Base-by-base conservation (phyloP, 495 filamentous ascomycete genomes). In the Astrothelium subdiscretum region DNA sequence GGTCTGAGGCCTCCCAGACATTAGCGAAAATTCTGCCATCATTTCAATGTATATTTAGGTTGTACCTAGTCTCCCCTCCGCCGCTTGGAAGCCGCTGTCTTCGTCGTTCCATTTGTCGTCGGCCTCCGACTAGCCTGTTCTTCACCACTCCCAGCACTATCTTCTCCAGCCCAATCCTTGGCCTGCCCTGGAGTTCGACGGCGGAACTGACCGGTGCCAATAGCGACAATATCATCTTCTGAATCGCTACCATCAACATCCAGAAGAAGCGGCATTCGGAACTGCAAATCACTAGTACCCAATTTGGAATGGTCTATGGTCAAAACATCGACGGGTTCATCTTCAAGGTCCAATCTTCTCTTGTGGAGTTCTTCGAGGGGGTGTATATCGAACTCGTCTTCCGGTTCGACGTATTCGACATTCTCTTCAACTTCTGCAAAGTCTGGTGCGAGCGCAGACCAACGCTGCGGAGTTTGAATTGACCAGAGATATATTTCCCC, bases 401-500 rank as follows among this genome's bases (percentile, higher is more conserved):
- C 94, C 31, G 83, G 81, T 71, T 99, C 94, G 40, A 92, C 81
- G 69, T 97, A 97, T 74, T 96, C 91, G 12, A 96, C 90, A 63
- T 97, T 97, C 73, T 97, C 95, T 75, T 99, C 94, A 11, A 99
- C 90, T 73, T 99, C 94, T 35, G 82, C 89, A 71, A 99, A 99
- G 73, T 99, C 94, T 0, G 94, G 94, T 8, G 94, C 94, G 10
- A 99, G 82, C 0, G 94, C 92, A 31, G 91, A 95, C 94, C 94
- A 99, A 63, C 91, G 87, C 70, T 99, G 94, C 1, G 91, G 91
- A 20, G 87, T 89, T 31, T 89, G 85, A 58, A 95, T 91, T 22
- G 89, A 89, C 95, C 95, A 99, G 13, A 92, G 85, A 73, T 95
- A 94, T 31, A 97, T 86, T 61, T 87, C 82, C 0, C 94, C 94